phyloP scores from a whole-genome alignment of 2,329 filamentous ascomycete genomes.

The Clonostachys solani region DNA sequence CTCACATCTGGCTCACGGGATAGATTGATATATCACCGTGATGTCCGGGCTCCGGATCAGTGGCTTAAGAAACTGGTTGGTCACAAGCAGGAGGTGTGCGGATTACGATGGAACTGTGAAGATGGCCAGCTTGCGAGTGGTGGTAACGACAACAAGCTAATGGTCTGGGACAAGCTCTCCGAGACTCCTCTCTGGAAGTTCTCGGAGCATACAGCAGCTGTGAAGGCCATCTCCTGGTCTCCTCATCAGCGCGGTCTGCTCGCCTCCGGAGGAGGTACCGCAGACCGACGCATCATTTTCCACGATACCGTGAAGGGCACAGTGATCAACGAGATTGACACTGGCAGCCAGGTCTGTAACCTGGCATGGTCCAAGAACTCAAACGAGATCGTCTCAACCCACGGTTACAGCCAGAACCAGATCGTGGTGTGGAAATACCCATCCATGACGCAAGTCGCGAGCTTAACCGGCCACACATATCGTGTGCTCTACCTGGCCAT shows the following conservation, averaged over 20 bases:
- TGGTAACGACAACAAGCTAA: constrained; percentile 97
- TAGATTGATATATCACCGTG: constrained; percentile 89
- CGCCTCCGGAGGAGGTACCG: constrained; percentile 94
- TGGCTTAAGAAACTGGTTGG: constrained; percentile 83
- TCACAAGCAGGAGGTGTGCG: constrained; percentile 98
- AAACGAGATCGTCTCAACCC: constrained; percentile 94
- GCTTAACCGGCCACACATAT: constrained; percentile 93
- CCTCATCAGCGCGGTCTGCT: constrained; percentile 91
- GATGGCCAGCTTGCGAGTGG: constrained; percentile 93
- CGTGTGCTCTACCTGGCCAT: constrained; percentile 94
- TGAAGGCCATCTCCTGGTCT: constrained; percentile 97
- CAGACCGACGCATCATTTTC: constrained; percentile 94
- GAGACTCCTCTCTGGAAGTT: constrained; percentile 92
- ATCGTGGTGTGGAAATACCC: constrained; percentile 99
- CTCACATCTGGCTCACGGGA: constrained; percentile 93
- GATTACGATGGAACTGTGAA: constrained; percentile 94
- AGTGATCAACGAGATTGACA: constrained; percentile 84
- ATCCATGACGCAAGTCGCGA: constrained; percentile 94
- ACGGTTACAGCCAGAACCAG: constrained; percentile 97
- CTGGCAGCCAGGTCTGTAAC: constrained; percentile 98
- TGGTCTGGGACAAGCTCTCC: constrained; percentile 97
- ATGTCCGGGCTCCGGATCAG: constrained; percentile 89
- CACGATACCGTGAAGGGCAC: constrained; percentile 89
- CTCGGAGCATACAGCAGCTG: constrained; percentile 89
- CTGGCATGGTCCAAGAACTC: constrained; percentile 96